phyloP scores from a whole-genome alignment of 2,329 filamentous ascomycete species.

The Knoxdaviesia proteae region DNA sequence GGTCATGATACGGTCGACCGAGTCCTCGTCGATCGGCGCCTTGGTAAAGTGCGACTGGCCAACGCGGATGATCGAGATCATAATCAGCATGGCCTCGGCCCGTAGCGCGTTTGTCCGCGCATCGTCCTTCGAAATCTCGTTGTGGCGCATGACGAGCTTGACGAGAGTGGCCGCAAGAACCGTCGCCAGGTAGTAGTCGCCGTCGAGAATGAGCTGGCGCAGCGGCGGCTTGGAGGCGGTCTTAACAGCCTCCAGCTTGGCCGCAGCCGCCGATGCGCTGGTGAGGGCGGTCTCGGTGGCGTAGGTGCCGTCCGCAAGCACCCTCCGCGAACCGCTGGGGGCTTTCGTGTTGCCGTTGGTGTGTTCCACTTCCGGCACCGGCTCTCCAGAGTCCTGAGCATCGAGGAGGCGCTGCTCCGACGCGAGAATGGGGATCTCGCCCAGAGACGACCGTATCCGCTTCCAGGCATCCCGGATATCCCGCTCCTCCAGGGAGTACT shows the following conservation, averaged over 20 bases:
- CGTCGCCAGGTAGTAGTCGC: slow-evolving; percentile 88
- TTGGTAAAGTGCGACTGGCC: slow-evolving; percentile 99
- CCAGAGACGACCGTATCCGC: slow-evolving; percentile 76
- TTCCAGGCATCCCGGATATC: slow-evolving; percentile 97
- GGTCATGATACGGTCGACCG: slow-evolving; percentile 95
- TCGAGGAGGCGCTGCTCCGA: slow-evolving; percentile 86
- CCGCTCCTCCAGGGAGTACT: slow-evolving; percentile 84
- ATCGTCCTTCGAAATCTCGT: slow-evolving; percentile 70
- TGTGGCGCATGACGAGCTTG: slow-evolving; percentile 93
- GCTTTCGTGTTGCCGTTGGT: slow-evolving; percentile 67
- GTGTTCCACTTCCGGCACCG: slow-evolving; percentile 33
- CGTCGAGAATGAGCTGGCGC: slow-evolving; percentile 84
- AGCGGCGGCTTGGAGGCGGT: slow-evolving; percentile 90
- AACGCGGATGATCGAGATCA: slow-evolving; percentile 96
- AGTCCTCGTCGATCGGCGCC: slow-evolving; percentile 91
- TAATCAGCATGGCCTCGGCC: slow-evolving; percentile 96
- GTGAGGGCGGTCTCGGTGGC: slow-evolving; percentile 92
- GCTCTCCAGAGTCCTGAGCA: slow-evolving; percentile 53
- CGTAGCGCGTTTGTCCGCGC: slow-evolving; percentile 83
- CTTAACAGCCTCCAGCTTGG: slow-evolving; percentile 89
- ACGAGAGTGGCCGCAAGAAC: slow-evolving; percentile 92
- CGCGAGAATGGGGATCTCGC: slow-evolving; percentile 89
- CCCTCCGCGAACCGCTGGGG: slow-evolving; percentile 70
- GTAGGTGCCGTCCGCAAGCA: slow-evolving; percentile 91
- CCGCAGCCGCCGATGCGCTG: slow-evolving; percentile 72